Evolutionary conservation across 2,329 filamentous ascomycete species (phyloP).

Genomic region (Curvularia hawaiiensis): DNA sequence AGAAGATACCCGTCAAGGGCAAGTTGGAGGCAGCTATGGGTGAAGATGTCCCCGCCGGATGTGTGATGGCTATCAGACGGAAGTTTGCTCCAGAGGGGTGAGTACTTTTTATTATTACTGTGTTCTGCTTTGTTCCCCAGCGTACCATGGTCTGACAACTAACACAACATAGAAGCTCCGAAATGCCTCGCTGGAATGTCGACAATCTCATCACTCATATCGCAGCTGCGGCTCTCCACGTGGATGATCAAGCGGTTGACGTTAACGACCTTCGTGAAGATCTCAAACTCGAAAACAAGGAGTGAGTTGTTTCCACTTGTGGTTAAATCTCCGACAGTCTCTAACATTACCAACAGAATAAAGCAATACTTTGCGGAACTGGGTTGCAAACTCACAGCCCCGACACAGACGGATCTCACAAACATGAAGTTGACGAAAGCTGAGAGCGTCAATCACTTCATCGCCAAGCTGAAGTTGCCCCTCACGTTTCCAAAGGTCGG

Average conservation of each 20-base stretch:
- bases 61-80: constrained; percentile 53
- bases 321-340: neutral
- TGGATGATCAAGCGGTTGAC: constrained; percentile 76
- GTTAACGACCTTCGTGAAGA: constrained; percentile 73
- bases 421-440: constrained; percentile 66
- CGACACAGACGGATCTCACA: constrained; percentile 54
- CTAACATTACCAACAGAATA: constrained; percentile 50
- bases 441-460: constrained; percentile 62
- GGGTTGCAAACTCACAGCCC: constrained; percentile 64
- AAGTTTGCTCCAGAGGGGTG: constrained; percentile 61
- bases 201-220: constrained; percentile 77
- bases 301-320: constrained; percentile 45
- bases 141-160: constrained; percentile 5
- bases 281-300: constrained; percentile 71
- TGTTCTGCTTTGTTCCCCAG: neutral
- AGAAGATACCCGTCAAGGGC: constrained; percentile 64
- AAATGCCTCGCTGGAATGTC: constrained; percentile 72
- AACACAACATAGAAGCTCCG: constrained; percentile 38
- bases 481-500: constrained; percentile 76
- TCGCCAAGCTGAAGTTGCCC: constrained; percentile 77
- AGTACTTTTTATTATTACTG: constrained; percentile 7
- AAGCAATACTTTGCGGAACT: constrained; percentile 76
- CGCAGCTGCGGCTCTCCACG: constrained; percentile 70
- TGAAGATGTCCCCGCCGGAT: constrained; percentile 32
- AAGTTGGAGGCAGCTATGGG: constrained; percentile 69